phyloP scores from a whole-genome alignment of 495 filamentous ascomycete genomes.

The Ascobolus immersus region DNA sequence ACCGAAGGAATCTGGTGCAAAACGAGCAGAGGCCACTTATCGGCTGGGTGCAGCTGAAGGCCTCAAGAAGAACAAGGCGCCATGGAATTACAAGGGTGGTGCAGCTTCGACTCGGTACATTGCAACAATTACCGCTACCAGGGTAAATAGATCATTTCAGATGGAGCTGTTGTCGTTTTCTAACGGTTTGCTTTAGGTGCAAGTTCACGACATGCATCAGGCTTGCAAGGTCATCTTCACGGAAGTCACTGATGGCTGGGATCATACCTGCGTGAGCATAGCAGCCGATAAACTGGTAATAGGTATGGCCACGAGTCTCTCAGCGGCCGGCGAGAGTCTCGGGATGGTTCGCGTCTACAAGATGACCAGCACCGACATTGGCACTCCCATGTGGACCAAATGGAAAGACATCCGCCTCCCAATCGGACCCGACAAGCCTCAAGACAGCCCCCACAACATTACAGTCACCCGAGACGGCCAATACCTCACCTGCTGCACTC shows the following conservation, averaged over 20 bases:
- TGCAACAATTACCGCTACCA: conserved; percentile 11
- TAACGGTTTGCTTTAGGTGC: conserved; percentile 6
- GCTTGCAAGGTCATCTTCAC: conserved; percentile 12
- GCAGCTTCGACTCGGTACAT: conserved; percentile 14
- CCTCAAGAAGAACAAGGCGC: conserved; percentile 12
- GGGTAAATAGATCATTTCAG: conserved; percentile 6
- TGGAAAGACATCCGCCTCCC: conserved; percentile 13
- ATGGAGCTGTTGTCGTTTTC: background rate
- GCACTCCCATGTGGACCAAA: conserved; percentile 9
- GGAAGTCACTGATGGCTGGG: conserved; percentile 13
- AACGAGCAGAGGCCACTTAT: conserved; percentile 11
- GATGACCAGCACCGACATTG: conserved; percentile 8
- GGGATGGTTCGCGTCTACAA: conserved; percentile 14
- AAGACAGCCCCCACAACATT: conserved; percentile 12
- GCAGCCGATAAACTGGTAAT: conserved; percentile 11
- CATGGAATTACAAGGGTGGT: conserved; percentile 11
- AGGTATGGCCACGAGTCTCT: conserved; percentile 10
- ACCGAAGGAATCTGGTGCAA: conserved; percentile 5
- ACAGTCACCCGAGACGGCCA: conserved; percentile 11
- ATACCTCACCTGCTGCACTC: conserved; percentile 11
- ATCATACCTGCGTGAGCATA: conserved; percentile 11
- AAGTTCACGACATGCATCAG: conserved; percentile 14
- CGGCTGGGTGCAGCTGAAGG: conserved; percentile 12
- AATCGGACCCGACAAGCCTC: conserved; percentile 7
- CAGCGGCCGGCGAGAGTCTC: conserved; percentile 8